Conservation (phyloP, 2,329 filamentous ascomycete species). For the Aulographum hederae region DNA sequence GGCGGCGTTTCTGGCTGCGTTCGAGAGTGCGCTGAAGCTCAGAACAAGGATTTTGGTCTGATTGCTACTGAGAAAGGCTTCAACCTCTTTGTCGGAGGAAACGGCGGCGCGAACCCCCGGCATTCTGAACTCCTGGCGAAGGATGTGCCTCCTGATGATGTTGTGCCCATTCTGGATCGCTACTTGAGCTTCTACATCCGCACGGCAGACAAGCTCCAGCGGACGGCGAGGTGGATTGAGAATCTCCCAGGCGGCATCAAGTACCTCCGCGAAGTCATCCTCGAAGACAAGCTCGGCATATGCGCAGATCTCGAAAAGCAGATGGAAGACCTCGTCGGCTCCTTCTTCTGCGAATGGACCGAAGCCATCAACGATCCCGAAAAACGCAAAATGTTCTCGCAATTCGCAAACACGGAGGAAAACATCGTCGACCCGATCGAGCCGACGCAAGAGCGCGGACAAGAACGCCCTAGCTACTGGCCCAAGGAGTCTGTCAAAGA, state of each 20-base stretch:
- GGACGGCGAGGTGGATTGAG: constrained; percentile 79
- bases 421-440: constrained; percentile 47
- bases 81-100: constrained; percentile 82
- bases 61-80: constrained; percentile 87
- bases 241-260: constrained; percentile 64
- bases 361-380: constrained; percentile 56
- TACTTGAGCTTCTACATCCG: constrained; percentile 91
- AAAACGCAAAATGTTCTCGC: constrained; percentile 51
- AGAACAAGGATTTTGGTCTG: constrained; percentile 84
- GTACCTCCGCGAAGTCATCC: constrained; percentile 65
- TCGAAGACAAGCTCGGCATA: constrained; percentile 76
- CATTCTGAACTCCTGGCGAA: constrained; percentile 73
- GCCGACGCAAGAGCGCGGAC: constrained; percentile 50
- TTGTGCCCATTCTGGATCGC: constrained; percentile 69
- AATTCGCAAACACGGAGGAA: constrained; percentile 74
- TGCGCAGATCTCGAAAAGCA: constrained; percentile 68
- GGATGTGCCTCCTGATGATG: constrained; percentile 66
- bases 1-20: constrained; percentile 81
- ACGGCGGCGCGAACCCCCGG: constrained; percentile 69
- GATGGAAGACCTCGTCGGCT: constrained; percentile 69
- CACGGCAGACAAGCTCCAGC: constrained; percentile 76
- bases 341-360: constrained; percentile 85
- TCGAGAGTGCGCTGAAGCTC: constrained; percentile 81
- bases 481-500: constrained; percentile 45
- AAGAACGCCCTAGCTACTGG: constrained; percentile 63